Evolutionary conservation across 1,139 yeast genomes (phyloP), one percentile per base, ranked within the genome.

Genomic region (Kurtzmaniella quercitrusa): DNA sequence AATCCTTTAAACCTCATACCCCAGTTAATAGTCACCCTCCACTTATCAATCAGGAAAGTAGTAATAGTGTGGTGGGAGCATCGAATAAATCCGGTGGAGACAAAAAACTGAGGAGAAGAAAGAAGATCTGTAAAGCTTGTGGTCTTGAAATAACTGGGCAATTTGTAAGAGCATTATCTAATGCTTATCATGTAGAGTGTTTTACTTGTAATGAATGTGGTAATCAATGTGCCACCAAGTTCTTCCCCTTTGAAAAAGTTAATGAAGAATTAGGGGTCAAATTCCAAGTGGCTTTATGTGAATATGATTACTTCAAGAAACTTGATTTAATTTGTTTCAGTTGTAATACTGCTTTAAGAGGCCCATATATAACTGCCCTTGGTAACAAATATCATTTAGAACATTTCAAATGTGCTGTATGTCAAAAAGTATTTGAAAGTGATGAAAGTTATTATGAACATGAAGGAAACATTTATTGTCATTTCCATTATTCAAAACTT

Each of bases 361-460:
- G 98, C 0, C 88, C 96, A 1, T 93, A 93, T 62, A 90, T 91
- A 48, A 90, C 96, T 1, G 98, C 98, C 0, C 76, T 91, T 55
- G 96, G 95, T 12, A 81, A 85, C 55, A 88, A 93, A 57, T 94
- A 90, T 60, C 98, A 94, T 57, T 82, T 93, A 45, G 97, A 94
- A 52, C 98, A 94, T 63, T 94, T 94, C 64, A 86, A 89, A 45
- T 93, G 98, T 65, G 83, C 88, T 12, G 81, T 89, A 25, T 94
- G 98, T 60, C 81, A 84, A 41, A 82, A 83, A 42, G 90, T 88
- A 18, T 93, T 95, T 62, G 96, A 94, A 41, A 82, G 89, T 1
- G 94, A 91, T 48, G 98, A 93, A 62, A 88, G 93, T 54, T 89
- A 88, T 62, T 93, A 91, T 61, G 97, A 93, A 62, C 94, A 88